Conservation (phyloP, 2,329 filamentous ascomycete genomes). For the Aspergillus pseudoglaucus region DNA sequence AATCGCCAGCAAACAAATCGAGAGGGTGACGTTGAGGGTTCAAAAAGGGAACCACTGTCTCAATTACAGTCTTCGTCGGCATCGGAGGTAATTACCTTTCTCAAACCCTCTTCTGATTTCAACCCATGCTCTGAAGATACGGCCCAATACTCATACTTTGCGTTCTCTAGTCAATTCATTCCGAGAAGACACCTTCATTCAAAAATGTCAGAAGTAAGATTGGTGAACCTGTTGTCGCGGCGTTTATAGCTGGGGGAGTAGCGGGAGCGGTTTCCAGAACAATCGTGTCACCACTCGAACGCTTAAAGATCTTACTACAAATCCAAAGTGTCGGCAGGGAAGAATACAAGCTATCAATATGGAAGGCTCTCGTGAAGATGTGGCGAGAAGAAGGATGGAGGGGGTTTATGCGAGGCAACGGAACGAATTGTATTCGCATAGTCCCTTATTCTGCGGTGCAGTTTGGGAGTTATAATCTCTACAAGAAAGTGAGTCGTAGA, state of each 20-base stretch:
- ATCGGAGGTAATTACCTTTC: slow-evolving; percentile 14
- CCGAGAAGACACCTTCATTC: slow-evolving; percentile 13
- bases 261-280: slow-evolving; percentile 96
- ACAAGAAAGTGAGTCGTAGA: slow-evolving; percentile 66
- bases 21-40: slow-evolving; percentile 13
- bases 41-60: slow-evolving; percentile 14
- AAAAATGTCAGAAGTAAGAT: slow-evolving; percentile 38
- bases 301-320: slow-evolving; percentile 96
- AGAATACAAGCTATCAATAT: slow-evolving; percentile 89
- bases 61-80: slow-evolving; percentile 12
- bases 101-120: too few relatives aligned
- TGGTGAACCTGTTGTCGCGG: slow-evolving; percentile 78
- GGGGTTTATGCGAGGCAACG: slow-evolving; percentile 96
- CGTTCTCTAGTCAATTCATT: slow-evolving; percentile 13
- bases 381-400: slow-evolving; percentile 95
- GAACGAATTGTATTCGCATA: slow-evolving; percentile 96
- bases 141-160: background rate
- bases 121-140: background rate
- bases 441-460: slow-evolving; percentile 97
- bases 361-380: slow-evolving; percentile 87
- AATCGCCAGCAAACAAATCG: slow-evolving; percentile 23
- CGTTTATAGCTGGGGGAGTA: slow-evolving; percentile 88
- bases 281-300: slow-evolving; percentile 90
- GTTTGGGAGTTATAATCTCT: slow-evolving; percentile 96
- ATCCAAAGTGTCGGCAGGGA: slow-evolving; percentile 83